Base-by-base conservation (phyloP, 2,329 filamentous ascomycete species). In the Cladosporium sp. region DNA sequence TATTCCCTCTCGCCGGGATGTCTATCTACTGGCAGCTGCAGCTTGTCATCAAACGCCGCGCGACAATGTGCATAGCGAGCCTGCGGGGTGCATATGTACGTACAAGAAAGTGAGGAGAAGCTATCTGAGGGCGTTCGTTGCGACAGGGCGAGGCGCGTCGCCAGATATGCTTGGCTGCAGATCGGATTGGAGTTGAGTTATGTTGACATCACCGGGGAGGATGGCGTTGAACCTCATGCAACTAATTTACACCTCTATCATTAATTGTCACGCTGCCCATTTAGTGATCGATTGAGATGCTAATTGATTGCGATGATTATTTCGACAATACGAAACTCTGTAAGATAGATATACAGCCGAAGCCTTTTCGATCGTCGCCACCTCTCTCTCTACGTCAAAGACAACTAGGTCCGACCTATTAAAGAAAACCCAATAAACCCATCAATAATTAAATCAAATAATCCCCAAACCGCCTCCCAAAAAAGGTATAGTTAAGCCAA, bases 21-120 rank as follows among this genome's bases (percentile, higher is more conserved):
- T 26, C 29, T 49, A 31, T 26, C 29, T 49, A 53, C 29, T 49
- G 49, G 60, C 33, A 62, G 46, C n/a, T 37, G 49, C 21, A 53
- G 60, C 60, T 62, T 50, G 23, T 46, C 50, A 56, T 33, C 49
- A 23, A 46, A 26, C 26, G 49, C 29, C 44, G 11, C 35, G 61
- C 50, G 14, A 18, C 33, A 63, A 40, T 40, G 44, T 63, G 31
- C 50, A n/a, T 28, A 37, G 21, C 33, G 23, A 46, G 50, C n/a
- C 61, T 63, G 61, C 61, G 61, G 61, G 61, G 61, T 63, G 61
- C 61, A 63, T 63, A 56, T 63, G 35, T 59, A 63, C 61, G 61
- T 63, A 63, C 50, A 56, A 12, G 11, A 10, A 23, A 46, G 56
- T 59, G 56, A 59, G 56, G 56, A 59, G 56, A 59, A 59, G 56